A percentile compares a stretch with the other conserved stretches of the same genome.
These are phyloP conservation scores for Chrysanthemum lavandulifolium DNA, from an alignment of 129 eudicot genomes.

Conservation along the genomic window DNA sequence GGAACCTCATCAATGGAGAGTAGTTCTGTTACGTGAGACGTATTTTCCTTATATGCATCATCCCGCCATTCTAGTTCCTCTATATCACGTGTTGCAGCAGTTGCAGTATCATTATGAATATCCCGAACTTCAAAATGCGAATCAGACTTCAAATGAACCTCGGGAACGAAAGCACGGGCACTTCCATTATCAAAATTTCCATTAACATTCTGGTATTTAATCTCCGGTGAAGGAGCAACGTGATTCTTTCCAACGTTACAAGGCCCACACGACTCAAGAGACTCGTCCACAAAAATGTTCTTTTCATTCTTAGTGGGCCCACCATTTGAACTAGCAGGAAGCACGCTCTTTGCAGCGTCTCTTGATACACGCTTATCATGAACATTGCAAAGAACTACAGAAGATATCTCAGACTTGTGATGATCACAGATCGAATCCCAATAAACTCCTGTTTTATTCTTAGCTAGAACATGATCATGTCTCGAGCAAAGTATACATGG, in stretches of 20 bases:
- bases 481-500: slow-evolving; percentile 92
- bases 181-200: slow-evolving; percentile 37
- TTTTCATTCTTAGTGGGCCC: slow-evolving; percentile 31
- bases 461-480: slow-evolving; percentile 71
- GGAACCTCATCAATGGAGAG: slow-evolving; percentile 36
- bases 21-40: slow-evolving; percentile 28
- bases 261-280: slow-evolving; percentile 19
- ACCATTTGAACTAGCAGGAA: slow-evolving; percentile 26
- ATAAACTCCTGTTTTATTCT: slow-evolving; percentile 55
- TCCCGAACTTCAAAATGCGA: slow-evolving; percentile 18
- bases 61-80: slow-evolving; percentile 50
- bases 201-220: slow-evolving; percentile 47
- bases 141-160: slow-evolving; percentile 22
- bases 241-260: slow-evolving; percentile 14
- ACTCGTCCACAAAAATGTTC: slow-evolving; percentile 34
- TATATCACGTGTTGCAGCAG: slow-evolving; percentile 27
- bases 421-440: slow-evolving; percentile 71
- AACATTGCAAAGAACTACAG: slow-evolving; percentile 54
- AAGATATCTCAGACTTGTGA: slow-evolving; percentile 77
- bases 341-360: slow-evolving; percentile 25
- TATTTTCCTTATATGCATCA: slow-evolving; percentile 28
- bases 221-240: slow-evolving; percentile 33
- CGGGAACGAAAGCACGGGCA: slow-evolving; percentile 21
- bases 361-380: slow-evolving; percentile 52
- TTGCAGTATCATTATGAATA: slow-evolving; percentile 20